These are phyloP conservation scores for Colletotrichum sublineola DNA, from an alignment of 2,329 filamentous ascomycete genomes.

Conservation along the genomic window DNA sequence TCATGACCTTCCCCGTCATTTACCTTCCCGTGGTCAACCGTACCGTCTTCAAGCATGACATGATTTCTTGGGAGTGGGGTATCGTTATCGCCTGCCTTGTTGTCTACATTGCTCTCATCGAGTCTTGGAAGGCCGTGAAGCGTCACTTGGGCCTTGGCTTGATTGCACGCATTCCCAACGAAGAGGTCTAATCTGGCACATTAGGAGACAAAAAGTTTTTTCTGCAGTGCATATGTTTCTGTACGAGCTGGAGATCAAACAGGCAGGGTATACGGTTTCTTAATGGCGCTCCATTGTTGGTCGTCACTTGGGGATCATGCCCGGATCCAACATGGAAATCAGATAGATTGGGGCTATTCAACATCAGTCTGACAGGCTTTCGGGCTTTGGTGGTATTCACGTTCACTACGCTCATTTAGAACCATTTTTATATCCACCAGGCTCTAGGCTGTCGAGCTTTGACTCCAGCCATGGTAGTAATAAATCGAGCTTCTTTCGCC, in stretches of 20 bases:
- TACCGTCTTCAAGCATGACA: slow-evolving; percentile 76
- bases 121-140: slow-evolving; percentile 79
- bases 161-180: slow-evolving; percentile 7
- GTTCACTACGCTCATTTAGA: slow-evolving; percentile 29
- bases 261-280: neutral
- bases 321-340: slow-evolving; percentile 21
- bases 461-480: slow-evolving; percentile 27
- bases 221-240: slow-evolving; percentile 9
- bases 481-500: slow-evolving; percentile 2
- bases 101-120: slow-evolving; percentile 73
- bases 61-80: slow-evolving; percentile 80
- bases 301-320: neutral
- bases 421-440: neutral
- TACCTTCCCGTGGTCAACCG: slow-evolving; percentile 78
- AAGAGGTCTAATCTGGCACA: slow-evolving; percentile 15
- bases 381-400: slow-evolving; percentile 17
- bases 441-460: slow-evolving; percentile 22
- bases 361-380: slow-evolving; percentile 38
- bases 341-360: slow-evolving; percentile 38
- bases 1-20: slow-evolving; percentile 72
- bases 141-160: slow-evolving; percentile 58
- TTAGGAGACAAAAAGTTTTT: neutral
- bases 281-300: slow-evolving; percentile 14
- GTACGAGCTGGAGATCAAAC: neutral
- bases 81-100: slow-evolving; percentile 72